These are phyloP conservation scores for Arthrobotrys megalospora DNA, from an alignment of 2,329 filamentous ascomycete genomes.

Conservation along the genomic window DNA sequence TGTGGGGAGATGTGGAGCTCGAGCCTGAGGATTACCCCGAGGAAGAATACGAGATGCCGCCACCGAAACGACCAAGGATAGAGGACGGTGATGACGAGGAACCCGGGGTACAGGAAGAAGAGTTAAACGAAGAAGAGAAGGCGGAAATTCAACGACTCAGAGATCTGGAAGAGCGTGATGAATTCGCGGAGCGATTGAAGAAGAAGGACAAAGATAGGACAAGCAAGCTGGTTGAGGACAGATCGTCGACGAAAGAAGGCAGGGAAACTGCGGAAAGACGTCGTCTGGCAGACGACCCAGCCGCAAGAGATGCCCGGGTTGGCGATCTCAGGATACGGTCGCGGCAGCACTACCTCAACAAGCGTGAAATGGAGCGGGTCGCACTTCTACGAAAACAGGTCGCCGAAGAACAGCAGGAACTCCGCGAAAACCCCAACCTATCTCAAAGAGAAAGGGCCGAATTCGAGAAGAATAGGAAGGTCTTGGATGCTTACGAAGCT, in stretches of 20 bases:
- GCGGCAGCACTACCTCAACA: constrained; percentile 92
- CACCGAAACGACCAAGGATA: constrained; percentile 79
- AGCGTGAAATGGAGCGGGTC: constrained; percentile 87
- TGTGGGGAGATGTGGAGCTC: constrained; percentile 85
- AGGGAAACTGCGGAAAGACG: constrained; percentile 75
- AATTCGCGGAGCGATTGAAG: constrained; percentile 82
- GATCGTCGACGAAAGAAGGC: constrained; percentile 72
- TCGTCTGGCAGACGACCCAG: constrained; percentile 77
- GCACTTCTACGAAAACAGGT: constrained; percentile 92
- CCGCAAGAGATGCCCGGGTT: constrained; percentile 79
- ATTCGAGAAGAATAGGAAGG: constrained; percentile 88
- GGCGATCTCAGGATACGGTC: constrained; percentile 86
- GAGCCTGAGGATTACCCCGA: constrained; percentile 69
- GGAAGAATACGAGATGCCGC: constrained; percentile 76
- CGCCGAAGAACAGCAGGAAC: constrained; percentile 85
- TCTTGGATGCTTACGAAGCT: constrained; percentile 85
- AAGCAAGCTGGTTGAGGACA: constrained; percentile 78
- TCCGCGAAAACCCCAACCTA: constrained; percentile 81
- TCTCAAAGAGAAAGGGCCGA: constrained; percentile 86
- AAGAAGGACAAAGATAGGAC: constrained; percentile 79
- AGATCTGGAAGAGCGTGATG: constrained; percentile 82
- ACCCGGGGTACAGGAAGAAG: constrained; percentile 66
- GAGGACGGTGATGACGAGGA: constrained; percentile 71
- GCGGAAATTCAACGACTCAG: constrained; percentile 74
- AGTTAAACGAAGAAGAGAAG: constrained; percentile 75